Percentiles rank a stretch among this genome's conserved stretches.
phyloP scores from a whole-genome alignment of 306 rosid genomes.

The Castanea sativa region DNA sequence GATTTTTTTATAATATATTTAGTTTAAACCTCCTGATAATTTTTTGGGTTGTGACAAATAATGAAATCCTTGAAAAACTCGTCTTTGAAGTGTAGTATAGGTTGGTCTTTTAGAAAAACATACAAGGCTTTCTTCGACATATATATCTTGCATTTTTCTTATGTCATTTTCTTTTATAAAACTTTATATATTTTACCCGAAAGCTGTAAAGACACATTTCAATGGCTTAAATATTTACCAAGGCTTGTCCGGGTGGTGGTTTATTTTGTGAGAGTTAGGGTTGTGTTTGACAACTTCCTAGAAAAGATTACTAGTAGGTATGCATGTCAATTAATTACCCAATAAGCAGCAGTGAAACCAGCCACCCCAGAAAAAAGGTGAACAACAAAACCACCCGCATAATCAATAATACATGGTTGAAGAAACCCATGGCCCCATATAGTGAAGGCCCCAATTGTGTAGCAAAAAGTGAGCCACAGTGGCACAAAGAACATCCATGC shows the following conservation, averaged over 20 bases:
- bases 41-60: too few relatives aligned
- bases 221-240: too few relatives aligned
- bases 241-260: not conserved
- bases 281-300: not conserved
- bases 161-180: too few relatives aligned
- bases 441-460: constrained; percentile 63
- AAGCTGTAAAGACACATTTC: too few relatives aligned
- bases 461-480: constrained; percentile 62
- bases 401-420: constrained; percentile 36
- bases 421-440: constrained; percentile 66
- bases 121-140: too few relatives aligned
- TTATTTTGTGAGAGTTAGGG: not conserved
- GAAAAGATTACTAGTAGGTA: not conserved
- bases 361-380: constrained; percentile 81
- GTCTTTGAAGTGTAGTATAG: too few relatives aligned
- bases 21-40: too few relatives aligned
- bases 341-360: constrained; percentile 74
- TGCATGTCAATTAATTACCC: constrained; percentile 43
- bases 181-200: too few relatives aligned
- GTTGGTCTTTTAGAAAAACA: too few relatives aligned
- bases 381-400: constrained; percentile 74
- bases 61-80: too few relatives aligned
- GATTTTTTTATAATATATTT: too few relatives aligned
- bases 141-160: too few relatives aligned
- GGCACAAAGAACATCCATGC: constrained; percentile 86